A percentile compares a stretch with the other conserved stretches of the same genome.
Conservation (phyloP, 257 asterid genomes). For the Schizonepeta tenuifolia region DNA sequence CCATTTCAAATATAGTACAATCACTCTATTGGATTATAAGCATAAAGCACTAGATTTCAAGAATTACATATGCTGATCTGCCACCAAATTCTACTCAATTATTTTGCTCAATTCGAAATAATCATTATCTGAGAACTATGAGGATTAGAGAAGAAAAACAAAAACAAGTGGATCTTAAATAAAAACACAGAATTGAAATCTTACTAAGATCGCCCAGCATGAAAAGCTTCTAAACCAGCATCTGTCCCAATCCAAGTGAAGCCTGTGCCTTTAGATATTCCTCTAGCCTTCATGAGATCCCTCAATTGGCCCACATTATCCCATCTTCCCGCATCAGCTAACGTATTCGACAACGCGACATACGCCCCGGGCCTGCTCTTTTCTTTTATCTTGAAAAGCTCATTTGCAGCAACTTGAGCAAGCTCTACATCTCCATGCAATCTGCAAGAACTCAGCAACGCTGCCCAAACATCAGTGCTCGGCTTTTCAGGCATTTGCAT, state of each 20-base stretch:
- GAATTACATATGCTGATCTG: too few relatives aligned
- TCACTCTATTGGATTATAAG: too few relatives aligned
- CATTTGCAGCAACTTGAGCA: slow-evolving; percentile 77
- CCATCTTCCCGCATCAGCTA: slow-evolving; percentile 95
- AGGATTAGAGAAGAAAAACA: not conserved
- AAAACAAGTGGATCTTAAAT: not conserved
- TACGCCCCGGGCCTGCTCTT: slow-evolving; percentile 78
- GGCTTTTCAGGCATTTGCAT: slow-evolving; percentile 69
- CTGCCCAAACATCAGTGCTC: slow-evolving; percentile 87
- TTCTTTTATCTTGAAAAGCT: slow-evolving; percentile 60
- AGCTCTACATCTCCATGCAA: slow-evolving; percentile 83
- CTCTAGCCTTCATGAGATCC: slow-evolving; percentile 82
- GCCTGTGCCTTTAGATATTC: slow-evolving; percentile 81
- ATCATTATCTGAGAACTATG: too few relatives aligned
- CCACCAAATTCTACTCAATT: too few relatives aligned
- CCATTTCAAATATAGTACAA: too few relatives aligned
- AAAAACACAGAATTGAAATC: not conserved
- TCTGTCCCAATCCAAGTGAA: slow-evolving; percentile 85
- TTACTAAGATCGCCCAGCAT: slow-evolving; percentile 51
- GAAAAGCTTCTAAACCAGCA: slow-evolving; percentile 69
- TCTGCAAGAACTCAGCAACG: slow-evolving; percentile 78
- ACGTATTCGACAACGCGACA: slow-evolving; percentile 72
- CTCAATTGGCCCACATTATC: slow-evolving; percentile 73
- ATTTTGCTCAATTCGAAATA: too few relatives aligned
- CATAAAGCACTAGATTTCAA: too few relatives aligned